Conservation (phyloP, 2,329 filamentous ascomycete species). For the Penicillium brasilianum region DNA sequence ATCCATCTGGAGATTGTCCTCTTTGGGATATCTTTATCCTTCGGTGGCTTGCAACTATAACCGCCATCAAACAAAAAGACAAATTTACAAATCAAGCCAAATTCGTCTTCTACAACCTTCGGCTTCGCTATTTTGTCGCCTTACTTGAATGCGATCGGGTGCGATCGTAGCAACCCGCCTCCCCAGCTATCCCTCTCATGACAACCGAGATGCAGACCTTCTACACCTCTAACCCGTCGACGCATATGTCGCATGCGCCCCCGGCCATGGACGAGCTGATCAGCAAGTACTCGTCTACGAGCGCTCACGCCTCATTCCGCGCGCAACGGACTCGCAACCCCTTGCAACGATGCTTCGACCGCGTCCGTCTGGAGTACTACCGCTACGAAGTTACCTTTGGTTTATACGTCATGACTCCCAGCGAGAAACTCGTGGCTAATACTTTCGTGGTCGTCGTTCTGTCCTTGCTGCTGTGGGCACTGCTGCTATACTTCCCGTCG, state of each 20-base stretch:
- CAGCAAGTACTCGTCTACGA: slow-evolving; percentile 39
- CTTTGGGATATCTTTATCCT: background rate
- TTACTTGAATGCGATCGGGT: slow-evolving; percentile 7
- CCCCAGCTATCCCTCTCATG: slow-evolving; percentile 25
- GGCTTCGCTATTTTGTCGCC: background rate
- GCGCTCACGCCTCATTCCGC: slow-evolving; percentile 18
- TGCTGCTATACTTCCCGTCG: slow-evolving; percentile 45
- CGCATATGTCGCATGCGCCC: slow-evolving; percentile 38
- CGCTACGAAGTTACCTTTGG: slow-evolving; percentile 55
- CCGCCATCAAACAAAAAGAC: background rate
- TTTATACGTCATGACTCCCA: slow-evolving; percentile 50
- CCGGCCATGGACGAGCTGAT: slow-evolving; percentile 41
- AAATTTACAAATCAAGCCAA: background rate
- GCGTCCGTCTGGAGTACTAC: slow-evolving; percentile 50
- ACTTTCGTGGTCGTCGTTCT: slow-evolving; percentile 44
- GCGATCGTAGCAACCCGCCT: slow-evolving; percentile 1
- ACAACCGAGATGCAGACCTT: slow-evolving; percentile 42
- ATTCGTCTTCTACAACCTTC: background rate
- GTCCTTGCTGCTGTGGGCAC: slow-evolving; percentile 43
- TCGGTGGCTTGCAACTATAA: background rate
- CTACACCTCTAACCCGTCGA: slow-evolving; percentile 39
- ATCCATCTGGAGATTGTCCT: background rate
- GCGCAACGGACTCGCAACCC: slow-evolving; percentile 29
- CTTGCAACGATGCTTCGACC: slow-evolving; percentile 38
- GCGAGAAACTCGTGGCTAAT: slow-evolving; percentile 51